Evolutionary conservation across 805 yeast species (phyloP), one percentile per base, ranked within the genome.

Genomic region (Yamadazyma olivae): DNA sequence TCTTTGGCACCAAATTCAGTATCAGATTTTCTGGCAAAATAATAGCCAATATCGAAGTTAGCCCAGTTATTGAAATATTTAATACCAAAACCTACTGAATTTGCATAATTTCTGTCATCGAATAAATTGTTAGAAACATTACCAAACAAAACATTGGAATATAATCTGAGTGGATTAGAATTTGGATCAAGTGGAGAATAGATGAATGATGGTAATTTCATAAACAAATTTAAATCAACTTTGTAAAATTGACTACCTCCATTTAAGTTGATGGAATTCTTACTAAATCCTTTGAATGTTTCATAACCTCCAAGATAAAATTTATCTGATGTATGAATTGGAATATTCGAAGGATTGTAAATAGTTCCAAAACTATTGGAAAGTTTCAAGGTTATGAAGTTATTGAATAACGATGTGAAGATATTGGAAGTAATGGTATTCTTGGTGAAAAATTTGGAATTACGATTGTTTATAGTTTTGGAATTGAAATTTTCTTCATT

Each of bases 271-370:
- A 84, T 56, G 0, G 86, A 77, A 63, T 81, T 81, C 35, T 73
- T 64, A 22, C 75, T 68, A 51, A 83, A 86, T 1, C 90, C 88
- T 39, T 83, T 68, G 19, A 88, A 77, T 36, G 81, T 83, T 36
- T 79, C 73, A 10, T 80, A 75, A 0, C 96, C 96, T 13, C 96
- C 95, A 30, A 85, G 67, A 51, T 81, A 86, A 55, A 90, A 91
- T 45, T 85, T 74, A 57, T 91, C 99, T 53, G 81, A 73, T 20
- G 81, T 52, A 50, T 84, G 90, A 1, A 85, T 60, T 36, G 61
- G 45, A 12, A 43, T 23, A 5, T 45, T 31, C 12, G 29, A 17
- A 15, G 50, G 41, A 36, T 75, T 64, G 39, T 65, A 59, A 19
- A 86, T 63, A 37, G 69, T 66, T 4, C 95, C 96, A 26, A 74